Percentiles rank a stretch among this genome's conserved stretches.
These are phyloP conservation scores for Aspergillus transmontanensis DNA, from an alignment of 2,329 filamentous ascomycete genomes.

Conservation along the genomic window DNA sequence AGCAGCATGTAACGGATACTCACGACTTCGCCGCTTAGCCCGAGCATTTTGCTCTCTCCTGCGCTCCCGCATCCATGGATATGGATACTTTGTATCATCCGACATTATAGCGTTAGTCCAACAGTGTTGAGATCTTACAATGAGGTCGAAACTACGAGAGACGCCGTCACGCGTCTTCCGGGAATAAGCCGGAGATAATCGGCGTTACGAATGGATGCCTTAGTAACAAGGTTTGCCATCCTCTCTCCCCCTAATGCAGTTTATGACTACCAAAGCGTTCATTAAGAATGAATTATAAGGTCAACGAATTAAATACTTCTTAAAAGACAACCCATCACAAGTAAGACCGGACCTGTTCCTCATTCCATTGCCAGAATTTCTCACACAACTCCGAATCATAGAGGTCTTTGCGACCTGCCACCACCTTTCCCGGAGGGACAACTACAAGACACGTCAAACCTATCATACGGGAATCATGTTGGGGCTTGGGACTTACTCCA, in stretches of 20 bases:
- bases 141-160: neutral
- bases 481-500: conserved; percentile 1
- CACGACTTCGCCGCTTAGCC: neutral
- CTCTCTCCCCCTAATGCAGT: no score
- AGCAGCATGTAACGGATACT: neutral
- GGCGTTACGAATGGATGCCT: neutral
- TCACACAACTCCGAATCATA: neutral
- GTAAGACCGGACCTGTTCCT: conserved; percentile 5
- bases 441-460: neutral
- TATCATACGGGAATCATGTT: neutral
- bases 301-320: neutral
- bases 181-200: neutral
- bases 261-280: no score
- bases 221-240: neutral
- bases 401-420: neutral
- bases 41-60: neutral
- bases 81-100: neutral
- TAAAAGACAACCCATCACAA: neutral
- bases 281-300: neutral
- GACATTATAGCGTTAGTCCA: neutral
- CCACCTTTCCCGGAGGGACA: conserved; percentile 1
- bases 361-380: conserved; percentile 13
- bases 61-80: neutral
- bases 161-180: neutral
- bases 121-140: neutral